phyloP scores from a whole-genome alignment of 345 rosid species.

The Alliaria petiolata region DNA sequence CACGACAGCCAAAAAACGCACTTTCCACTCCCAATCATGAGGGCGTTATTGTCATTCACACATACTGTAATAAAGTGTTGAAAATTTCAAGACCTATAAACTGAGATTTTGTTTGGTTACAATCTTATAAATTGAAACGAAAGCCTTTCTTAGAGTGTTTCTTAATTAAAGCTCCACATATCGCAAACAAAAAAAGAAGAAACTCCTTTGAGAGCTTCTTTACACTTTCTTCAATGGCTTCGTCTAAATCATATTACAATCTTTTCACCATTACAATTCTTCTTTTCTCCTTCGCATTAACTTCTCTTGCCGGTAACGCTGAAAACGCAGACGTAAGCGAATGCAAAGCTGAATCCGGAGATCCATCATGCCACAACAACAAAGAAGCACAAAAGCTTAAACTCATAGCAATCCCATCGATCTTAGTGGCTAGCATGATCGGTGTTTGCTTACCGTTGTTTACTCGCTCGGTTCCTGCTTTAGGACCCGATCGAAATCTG shows the following conservation, averaged over 20 bases:
- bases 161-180: not conserved
- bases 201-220: not conserved
- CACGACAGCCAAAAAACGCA: not conserved
- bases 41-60: not conserved
- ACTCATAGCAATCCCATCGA: constrained; percentile 26
- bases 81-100: too few species aligned
- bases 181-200: not conserved
- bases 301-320: not conserved
- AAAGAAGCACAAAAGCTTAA: constrained; percentile 27
- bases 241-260: not conserved
- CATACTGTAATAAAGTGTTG: too few species aligned
- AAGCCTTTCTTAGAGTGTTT: not conserved
- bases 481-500: constrained; percentile 11
- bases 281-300: not conserved
- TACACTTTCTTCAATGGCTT: not conserved
- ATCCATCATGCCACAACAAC: constrained; percentile 24
- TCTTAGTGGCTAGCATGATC: constrained; percentile 25
- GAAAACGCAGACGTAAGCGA: not conserved
- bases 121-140: not conserved
- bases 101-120: too few species aligned
- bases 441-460: constrained; percentile 21
- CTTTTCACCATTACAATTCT: not conserved
- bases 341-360: not conserved
- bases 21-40: not conserved
- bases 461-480: not conserved